These are phyloP conservation scores for Meyerozyma carpophila DNA, from an alignment of 1,139 yeast species.

Conservation along the genomic window DNA sequence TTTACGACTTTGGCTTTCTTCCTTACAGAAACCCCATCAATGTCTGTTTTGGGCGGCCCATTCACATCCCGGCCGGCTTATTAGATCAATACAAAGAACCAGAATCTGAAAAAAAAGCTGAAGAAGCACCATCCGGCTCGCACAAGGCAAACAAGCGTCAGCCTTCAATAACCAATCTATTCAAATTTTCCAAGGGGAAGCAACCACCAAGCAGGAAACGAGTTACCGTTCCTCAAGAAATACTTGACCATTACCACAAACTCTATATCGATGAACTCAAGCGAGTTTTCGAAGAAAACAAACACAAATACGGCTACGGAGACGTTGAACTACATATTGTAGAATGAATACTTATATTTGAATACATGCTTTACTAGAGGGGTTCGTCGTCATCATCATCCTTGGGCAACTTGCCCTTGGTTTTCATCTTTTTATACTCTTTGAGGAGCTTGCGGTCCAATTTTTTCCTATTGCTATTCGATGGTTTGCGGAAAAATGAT, in stretches of 20 bases:
- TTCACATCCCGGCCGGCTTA: constrained; percentile 52
- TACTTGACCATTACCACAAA: constrained; percentile 66
- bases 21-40: constrained; percentile 82
- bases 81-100: constrained; percentile 23
- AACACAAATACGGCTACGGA: constrained; percentile 50
- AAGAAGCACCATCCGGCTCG: not conserved
- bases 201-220: not conserved
- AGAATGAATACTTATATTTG: constrained; percentile 20
- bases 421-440: constrained; percentile 1
- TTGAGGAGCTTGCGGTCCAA: constrained; percentile 1
- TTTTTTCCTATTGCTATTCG: constrained; percentile 1
- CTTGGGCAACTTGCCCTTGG: not conserved
- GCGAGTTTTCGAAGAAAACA: constrained; percentile 65
- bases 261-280: constrained; percentile 65
- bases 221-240: constrained; percentile 30
- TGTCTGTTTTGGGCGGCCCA: constrained; percentile 79
- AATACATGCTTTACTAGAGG: not conserved
- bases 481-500: constrained; percentile 18
- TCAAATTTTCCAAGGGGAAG: constrained; percentile 12
- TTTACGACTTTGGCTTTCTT: constrained; percentile 84
- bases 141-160: not conserved
- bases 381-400: constrained; percentile 5
- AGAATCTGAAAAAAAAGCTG: constrained; percentile 5
- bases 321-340: constrained; percentile 44
- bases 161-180: constrained; percentile 19